A percentile compares a stretch with the other conserved stretches of the same genome.
Conservation (phyloP, 805 yeast species). For the Ogataea pini region DNA sequence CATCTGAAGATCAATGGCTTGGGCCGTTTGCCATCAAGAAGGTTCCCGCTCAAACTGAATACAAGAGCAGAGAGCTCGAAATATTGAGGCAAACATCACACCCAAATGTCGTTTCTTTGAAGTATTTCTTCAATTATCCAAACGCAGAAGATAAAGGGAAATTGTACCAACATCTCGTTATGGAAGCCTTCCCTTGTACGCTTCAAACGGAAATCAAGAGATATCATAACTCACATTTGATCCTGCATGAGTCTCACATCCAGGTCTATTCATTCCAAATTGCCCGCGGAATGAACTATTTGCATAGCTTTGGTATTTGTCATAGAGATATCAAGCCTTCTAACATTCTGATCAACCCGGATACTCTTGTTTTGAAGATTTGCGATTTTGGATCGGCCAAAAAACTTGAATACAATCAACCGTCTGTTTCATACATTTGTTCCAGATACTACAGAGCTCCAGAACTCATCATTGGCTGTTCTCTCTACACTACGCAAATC, state of each 20-base stretch:
- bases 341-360: conserved; percentile 74
- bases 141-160: conserved; percentile 58
- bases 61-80: conserved; percentile 79
- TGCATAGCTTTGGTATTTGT: conserved; percentile 77
- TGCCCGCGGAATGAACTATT: conserved; percentile 79
- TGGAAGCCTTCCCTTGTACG: conserved; percentile 86
- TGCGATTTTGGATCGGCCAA: conserved; percentile 89
- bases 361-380: conserved; percentile 63
- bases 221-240: conserved; percentile 59
- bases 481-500: conserved; percentile 83
- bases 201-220: conserved; percentile 74
- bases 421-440: conserved; percentile 94
- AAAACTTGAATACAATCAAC: conserved; percentile 72
- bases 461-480: conserved; percentile 88
- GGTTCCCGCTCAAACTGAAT: conserved; percentile 86
- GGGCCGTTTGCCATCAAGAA: conserved; percentile 86
- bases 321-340: conserved; percentile 87
- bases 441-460: conserved; percentile 97
- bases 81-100: conserved; percentile 73
- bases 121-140: conserved; percentile 69
- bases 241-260: conserved; percentile 70
- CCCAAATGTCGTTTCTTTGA: conserved; percentile 73
- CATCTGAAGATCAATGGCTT: conserved; percentile 46
- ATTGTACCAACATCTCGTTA: conserved; percentile 76
- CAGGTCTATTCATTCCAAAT: conserved; percentile 78